Evolutionary conservation across 106 monocot genomes (phyloP), one percentile per base, ranked within the genome.

Genomic region (Chionographis japonica): DNA sequence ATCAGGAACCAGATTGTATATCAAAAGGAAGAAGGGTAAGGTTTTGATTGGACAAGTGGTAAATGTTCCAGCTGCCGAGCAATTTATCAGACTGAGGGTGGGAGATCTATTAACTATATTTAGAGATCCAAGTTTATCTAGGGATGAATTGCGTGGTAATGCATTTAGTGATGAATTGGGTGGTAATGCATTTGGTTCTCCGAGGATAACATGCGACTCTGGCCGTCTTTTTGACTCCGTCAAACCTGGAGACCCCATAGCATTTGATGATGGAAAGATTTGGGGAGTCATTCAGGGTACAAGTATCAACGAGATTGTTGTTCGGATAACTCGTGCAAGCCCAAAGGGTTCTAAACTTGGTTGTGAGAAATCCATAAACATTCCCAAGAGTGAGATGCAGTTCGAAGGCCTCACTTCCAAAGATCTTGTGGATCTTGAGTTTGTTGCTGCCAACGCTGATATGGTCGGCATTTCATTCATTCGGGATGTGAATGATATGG

Each of bases 381-480:
- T 83, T 39, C 83, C 78, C 6, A 37, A 68, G 50, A 83, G 83
- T 68, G 62, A 66, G 36, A 42, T 78, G 50, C 70, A 79, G 40
- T 54, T 66, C 50, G 51, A 78, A 75, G 78, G 78, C 20, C 61
- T 83, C 4, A 78, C 78, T 9, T 62, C 74, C 19, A 83, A 83
- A 58, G 83, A 78, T 63, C 61, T 78, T 37, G 51, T 58, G 27
- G 83, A 83, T 53, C 83, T 79, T 19, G 78, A 83, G 3, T 83
- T 83, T 57, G 58, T 83, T 54, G 65, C 55, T 62, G 27, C 66
- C 10, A 74, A 79, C 59, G 83, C 83, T 37, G 78, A 83, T 42
- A 83, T 83, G 74, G 75, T 79, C 1, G 83, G 83, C 38, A 66
- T 83, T 35, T 83, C 83, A 36, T 83, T 83, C 51, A 61, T 79